A percentile compares a stretch with the other conserved stretches of the same genome.
These are phyloP conservation scores for Coccomyxa sp. DNA, from an alignment of 139 green algal genomes.

Conservation along the genomic window DNA sequence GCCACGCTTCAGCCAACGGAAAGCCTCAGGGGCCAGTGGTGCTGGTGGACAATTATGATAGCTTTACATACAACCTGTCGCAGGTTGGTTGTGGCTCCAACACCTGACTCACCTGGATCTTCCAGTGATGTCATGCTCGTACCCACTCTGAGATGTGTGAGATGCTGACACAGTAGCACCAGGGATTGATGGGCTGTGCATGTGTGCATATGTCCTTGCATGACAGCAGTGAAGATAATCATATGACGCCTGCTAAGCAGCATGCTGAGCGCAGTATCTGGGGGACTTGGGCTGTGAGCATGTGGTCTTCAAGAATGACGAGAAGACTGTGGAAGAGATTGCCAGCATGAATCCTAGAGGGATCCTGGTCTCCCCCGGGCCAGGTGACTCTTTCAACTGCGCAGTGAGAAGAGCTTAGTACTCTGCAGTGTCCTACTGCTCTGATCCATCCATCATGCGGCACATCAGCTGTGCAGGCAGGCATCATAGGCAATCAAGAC, in stretches of 20 bases:
- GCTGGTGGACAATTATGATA: constrained; percentile 98
- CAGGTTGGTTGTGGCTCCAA: no score
- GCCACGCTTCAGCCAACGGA: background rate
- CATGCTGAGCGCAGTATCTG: constrained; percentile 88
- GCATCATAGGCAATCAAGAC: no score
- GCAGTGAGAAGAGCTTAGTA: background rate
- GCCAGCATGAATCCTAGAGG: constrained; percentile 79
- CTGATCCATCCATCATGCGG: no score
- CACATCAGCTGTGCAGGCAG: no score
- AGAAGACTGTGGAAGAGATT: constrained; percentile 89
- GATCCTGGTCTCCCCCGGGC: constrained; percentile 92
- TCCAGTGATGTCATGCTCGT: no score
- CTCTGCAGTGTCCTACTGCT: no score
- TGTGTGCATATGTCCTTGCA: no score
- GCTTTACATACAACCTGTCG: constrained; percentile 97
- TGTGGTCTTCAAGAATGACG: constrained; percentile 94
- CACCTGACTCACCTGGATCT: no score
- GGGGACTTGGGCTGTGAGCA: constrained; percentile 86
- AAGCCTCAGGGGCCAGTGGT: constrained; percentile 68
- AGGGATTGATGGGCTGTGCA: no score
- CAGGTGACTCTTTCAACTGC: constrained; percentile 46
- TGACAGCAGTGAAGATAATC: no score
- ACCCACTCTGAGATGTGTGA: no score
- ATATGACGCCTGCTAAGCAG: background rate
- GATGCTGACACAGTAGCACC: no score